Conservation (phyloP, 2,329 filamentous ascomycete genomes). For the Aquanectria penicillioides region DNA sequence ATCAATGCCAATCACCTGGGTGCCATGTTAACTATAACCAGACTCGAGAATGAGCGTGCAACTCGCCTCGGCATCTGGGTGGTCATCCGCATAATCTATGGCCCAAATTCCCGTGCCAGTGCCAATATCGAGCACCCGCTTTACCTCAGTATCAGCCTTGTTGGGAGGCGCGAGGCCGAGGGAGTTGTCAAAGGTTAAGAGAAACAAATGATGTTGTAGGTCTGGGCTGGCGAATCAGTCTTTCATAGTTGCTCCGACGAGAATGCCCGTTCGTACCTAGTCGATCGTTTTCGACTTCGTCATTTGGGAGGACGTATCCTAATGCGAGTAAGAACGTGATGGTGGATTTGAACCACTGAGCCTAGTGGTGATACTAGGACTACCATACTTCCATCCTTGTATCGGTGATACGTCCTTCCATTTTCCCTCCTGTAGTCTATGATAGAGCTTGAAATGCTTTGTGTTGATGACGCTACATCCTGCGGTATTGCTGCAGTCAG, state of each 20-base stretch:
- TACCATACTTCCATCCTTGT: too few relatives aligned
- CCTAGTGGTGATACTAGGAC: too few relatives aligned
- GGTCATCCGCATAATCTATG: constrained; percentile 41
- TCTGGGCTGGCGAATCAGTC: constrained; percentile 23
- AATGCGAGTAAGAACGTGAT: too few relatives aligned
- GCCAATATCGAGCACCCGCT: constrained; percentile 45
- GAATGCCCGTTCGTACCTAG: constrained; percentile 6
- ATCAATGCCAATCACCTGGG: constrained; percentile 46
- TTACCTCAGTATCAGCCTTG: constrained; percentile 31
- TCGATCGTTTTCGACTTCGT: constrained; percentile 27
- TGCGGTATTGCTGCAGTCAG: too few relatives aligned
- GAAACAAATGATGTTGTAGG: constrained; percentile 42
- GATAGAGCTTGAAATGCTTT: too few relatives aligned
- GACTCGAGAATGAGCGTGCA: not conserved
- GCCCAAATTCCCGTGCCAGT: constrained; percentile 48
- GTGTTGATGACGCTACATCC: too few relatives aligned
- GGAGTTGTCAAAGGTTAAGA: constrained; percentile 34
- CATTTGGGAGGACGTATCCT: constrained; percentile 41
- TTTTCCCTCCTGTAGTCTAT: too few relatives aligned
- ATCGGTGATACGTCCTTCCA: too few relatives aligned
- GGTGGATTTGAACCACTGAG: too few relatives aligned
- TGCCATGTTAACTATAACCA: too few relatives aligned
- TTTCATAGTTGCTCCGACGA: too few relatives aligned
- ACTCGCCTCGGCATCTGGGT: constrained; percentile 35
- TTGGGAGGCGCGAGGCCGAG: too few relatives aligned